Conservation (phyloP, 2,329 filamentous ascomycete species). For the Cladobotryum protrusum region DNA sequence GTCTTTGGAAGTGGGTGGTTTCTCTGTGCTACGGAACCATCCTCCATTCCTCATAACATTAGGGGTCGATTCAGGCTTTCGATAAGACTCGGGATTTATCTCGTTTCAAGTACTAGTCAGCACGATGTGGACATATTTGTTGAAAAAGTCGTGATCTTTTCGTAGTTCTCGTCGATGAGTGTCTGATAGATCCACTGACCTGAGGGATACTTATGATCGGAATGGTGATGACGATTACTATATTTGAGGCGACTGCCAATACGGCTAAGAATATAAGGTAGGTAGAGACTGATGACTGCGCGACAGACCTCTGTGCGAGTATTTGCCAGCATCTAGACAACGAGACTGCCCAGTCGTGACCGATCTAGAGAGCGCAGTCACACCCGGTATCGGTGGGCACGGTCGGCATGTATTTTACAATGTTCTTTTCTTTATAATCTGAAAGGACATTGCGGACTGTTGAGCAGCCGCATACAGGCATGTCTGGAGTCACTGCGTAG, state of each 20-base stretch:
- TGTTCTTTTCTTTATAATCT: slow-evolving; percentile 22
- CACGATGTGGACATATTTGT: slow-evolving; percentile 13
- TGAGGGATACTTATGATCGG: slow-evolving; percentile 32
- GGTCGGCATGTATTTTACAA: slow-evolving; percentile 23
- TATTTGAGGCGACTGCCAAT: slow-evolving; percentile 27
- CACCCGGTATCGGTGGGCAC: slow-evolving; percentile 23
- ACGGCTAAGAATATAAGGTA: slow-evolving; percentile 37
- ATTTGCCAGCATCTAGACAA: slow-evolving; percentile 22
- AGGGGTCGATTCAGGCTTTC: slow-evolving; percentile 7
- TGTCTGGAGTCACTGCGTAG: slow-evolving; percentile 25
- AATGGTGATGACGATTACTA: slow-evolving; percentile 39
- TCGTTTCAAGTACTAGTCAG: slow-evolving; percentile 7
- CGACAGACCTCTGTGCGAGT: slow-evolving; percentile 22
- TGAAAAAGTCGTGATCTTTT: slow-evolving; percentile 16
- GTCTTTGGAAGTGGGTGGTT: not conserved
- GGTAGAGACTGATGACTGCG: slow-evolving; percentile 23
- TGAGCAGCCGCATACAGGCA: slow-evolving; percentile 26
- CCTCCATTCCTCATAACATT: slow-evolving; percentile 9
- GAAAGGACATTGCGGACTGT: slow-evolving; percentile 15
- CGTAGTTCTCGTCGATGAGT: slow-evolving; percentile 22
- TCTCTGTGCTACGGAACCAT: slow-evolving; percentile 13
- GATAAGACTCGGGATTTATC: not conserved
- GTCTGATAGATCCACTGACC: slow-evolving; percentile 27
- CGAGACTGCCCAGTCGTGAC: slow-evolving; percentile 35
- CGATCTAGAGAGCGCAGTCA: slow-evolving; percentile 37